A percentile compares a stretch with the other conserved stretches of the same genome.
Evolutionary conservation across 116 monocot genomes (phyloP).

Genomic region (Cymodocea nodosa): DNA sequence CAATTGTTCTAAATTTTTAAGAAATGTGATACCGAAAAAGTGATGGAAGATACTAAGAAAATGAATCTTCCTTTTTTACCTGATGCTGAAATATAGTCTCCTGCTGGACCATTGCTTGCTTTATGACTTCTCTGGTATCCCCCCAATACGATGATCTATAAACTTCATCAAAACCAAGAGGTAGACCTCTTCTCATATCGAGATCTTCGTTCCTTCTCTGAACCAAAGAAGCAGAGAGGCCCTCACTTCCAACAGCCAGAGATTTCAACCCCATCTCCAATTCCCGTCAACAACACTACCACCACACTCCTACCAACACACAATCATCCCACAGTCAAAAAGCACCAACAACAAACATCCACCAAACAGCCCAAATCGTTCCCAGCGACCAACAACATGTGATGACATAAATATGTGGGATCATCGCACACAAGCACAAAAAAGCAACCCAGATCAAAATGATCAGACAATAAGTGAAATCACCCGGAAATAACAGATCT

Average conservation of each 20-base stretch:
- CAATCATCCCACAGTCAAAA: neutral
- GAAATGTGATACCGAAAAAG: too few relatives aligned
- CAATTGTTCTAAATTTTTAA: too few relatives aligned
- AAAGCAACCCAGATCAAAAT: neutral
- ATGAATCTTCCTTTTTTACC: neutral
- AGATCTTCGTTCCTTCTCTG: neutral
- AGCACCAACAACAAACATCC: neutral
- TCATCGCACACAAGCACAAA: neutral
- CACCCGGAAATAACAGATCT: neutral
- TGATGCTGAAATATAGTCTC: constrained; percentile 6
- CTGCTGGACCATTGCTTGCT: constrained; percentile 6
- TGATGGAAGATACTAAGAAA: constrained; percentile 1
- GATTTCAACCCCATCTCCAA: neutral
- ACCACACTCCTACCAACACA: neutral
- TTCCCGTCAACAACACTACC: neutral
- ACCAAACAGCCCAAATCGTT: neutral
- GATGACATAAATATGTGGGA: too few relatives aligned
- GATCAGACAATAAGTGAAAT: neutral
- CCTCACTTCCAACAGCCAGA: neutral
- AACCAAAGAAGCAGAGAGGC: neutral
- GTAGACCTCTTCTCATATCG: neutral
- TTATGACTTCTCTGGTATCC: neutral
- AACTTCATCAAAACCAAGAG: neutral
- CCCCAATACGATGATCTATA: neutral
- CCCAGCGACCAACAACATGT: too few relatives aligned